Conservation (phyloP, 192 early-diverging fungal genomes). For the Spizellomyces punctatus region DNA sequence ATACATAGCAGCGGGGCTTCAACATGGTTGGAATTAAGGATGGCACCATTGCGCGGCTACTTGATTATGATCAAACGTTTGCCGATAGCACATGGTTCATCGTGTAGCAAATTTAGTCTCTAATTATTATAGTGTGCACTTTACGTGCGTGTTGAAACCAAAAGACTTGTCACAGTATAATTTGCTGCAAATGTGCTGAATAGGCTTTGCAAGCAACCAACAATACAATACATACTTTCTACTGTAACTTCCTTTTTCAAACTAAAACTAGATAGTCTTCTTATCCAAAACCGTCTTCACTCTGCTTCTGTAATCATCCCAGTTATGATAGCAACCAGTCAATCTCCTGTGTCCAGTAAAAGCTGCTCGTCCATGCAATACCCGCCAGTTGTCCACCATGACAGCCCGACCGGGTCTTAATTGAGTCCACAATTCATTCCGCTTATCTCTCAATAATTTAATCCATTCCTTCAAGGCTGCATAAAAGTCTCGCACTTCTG, state of each 20-base stretch:
- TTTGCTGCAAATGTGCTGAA: too few relatives aligned
- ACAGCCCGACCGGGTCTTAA: slow-evolving; percentile 70
- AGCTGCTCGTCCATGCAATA: slow-evolving; percentile 72
- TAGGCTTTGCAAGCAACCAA: too few relatives aligned
- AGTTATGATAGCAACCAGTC: slow-evolving; percentile 70
- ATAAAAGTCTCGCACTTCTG: slow-evolving; percentile 64
- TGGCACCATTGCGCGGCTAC: too few relatives aligned
- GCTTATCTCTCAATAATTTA: slow-evolving; percentile 48
- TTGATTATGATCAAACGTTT: too few relatives aligned
- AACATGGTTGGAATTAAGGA: too few relatives aligned
- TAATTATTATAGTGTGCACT: too few relatives aligned
- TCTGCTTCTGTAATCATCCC: slow-evolving; percentile 74
- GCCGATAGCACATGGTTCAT: too few relatives aligned
- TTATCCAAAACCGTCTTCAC: slow-evolving; percentile 38
- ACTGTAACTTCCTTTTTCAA: background rate
- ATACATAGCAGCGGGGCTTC: background rate
- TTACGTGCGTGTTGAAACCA: too few relatives aligned
- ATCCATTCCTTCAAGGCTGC: slow-evolving; percentile 72
- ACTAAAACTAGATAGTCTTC: background rate
- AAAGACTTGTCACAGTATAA: too few relatives aligned
- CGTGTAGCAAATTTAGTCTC: too few relatives aligned
- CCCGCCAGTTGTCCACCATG: slow-evolving; percentile 85
- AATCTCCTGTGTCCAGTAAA: slow-evolving; percentile 75
- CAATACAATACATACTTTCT: too few relatives aligned
- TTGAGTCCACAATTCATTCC: slow-evolving; percentile 68